Base-by-base conservation (phyloP, 1,284 basidiomycete species). In the Papiliotrema terrestris region DNA sequence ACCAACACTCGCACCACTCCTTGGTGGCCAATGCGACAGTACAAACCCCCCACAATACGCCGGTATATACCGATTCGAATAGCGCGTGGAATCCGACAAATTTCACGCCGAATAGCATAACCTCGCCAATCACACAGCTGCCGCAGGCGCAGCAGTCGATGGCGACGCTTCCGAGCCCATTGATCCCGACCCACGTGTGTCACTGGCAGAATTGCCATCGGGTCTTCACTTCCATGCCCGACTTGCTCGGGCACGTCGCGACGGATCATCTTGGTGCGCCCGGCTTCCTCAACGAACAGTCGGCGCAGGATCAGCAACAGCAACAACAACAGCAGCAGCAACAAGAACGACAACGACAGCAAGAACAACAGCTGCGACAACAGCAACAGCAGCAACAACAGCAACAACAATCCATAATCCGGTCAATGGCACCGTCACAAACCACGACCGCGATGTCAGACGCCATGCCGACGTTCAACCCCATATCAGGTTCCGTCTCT, bases 231-330 rank as follows among this genome's bases (percentile, higher is more conserved):
- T 74, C 76, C 2, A 75, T 78, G 52, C 75, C 78, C 13, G 76
- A 77, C 52, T 71, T 83, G 1, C 69, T 80, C 0, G 69, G 71
- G 0, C 81, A 83, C 55, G 76, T 83, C 36, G 80, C 80, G 4
- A 56, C 73, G 1, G 73, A 75, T 19, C 81, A 82, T 58, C 74
- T 82, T 2, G 66, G 67, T 25, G 67, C 66, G 11, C 42, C 60
- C 2, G 60, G 55, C 8, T 59, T 62, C 36, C 26, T 57, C 5
- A n/a, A 49, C 19, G 17, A 37, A 4, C 19, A 32, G 37, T 15
- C 44, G 44, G 8, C 44, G 35, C 14, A 19, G 32, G 42, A 26
- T 19, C 20, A 23, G n/a, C 26, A 22, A 14, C 45, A 22, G 13
- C 23, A 8, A 15, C 45, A 29, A n/a, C 45, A 29, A 15, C 25